A percentile compares a stretch with the other conserved stretches of the same genome.
phyloP scores from a whole-genome alignment of 768 basidiomycete genomes.

The Russula sp. region DNA sequence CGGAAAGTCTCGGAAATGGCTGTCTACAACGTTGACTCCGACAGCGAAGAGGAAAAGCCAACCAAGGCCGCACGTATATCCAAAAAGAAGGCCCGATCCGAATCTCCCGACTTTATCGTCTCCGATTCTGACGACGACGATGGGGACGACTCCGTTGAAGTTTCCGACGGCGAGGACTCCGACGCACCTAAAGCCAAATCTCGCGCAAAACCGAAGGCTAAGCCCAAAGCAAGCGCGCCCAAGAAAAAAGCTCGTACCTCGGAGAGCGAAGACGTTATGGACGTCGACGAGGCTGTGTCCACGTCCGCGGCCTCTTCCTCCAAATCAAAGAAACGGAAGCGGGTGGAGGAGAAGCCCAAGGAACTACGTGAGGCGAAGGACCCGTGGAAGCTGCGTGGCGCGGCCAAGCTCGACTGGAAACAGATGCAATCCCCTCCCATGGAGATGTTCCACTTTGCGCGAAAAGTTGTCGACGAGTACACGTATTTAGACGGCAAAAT shows the following conservation, averaged over 20 bases:
- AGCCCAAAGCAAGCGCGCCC: slow-evolving; percentile 20
- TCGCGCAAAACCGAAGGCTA: slow-evolving; percentile 29
- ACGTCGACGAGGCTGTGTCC: slow-evolving; percentile 45
- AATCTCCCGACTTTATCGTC: slow-evolving; percentile 27
- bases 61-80: slow-evolving; percentile 21
- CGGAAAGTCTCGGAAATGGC: slow-evolving; percentile 20
- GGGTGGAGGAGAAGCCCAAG: slow-evolving; percentile 29
- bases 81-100: slow-evolving; percentile 22
- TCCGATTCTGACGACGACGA: slow-evolving; percentile 31
- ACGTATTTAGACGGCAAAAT: slow-evolving; percentile 83
- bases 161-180: slow-evolving; percentile 33
- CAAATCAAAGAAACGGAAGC: slow-evolving; percentile 42
- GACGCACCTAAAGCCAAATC: slow-evolving; percentile 32
- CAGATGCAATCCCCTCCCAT: slow-evolving; percentile 78
- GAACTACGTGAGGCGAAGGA: slow-evolving; percentile 49
- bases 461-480: slow-evolving; percentile 90
- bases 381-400: slow-evolving; percentile 67
- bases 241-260: slow-evolving; percentile 28
- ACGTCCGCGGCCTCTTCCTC: slow-evolving; percentile 34
- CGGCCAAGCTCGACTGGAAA: slow-evolving; percentile 68
- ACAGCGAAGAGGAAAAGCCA: slow-evolving; percentile 14
- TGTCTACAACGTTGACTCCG: slow-evolving; percentile 15
- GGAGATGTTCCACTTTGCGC: slow-evolving; percentile 89
- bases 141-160: slow-evolving; percentile 26
- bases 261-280: slow-evolving; percentile 45